Evolutionary conservation across 2,329 filamentous ascomycete species (phyloP), one percentile per base, ranked within the genome.

Genomic region (Fusarium phyllophilum): DNA sequence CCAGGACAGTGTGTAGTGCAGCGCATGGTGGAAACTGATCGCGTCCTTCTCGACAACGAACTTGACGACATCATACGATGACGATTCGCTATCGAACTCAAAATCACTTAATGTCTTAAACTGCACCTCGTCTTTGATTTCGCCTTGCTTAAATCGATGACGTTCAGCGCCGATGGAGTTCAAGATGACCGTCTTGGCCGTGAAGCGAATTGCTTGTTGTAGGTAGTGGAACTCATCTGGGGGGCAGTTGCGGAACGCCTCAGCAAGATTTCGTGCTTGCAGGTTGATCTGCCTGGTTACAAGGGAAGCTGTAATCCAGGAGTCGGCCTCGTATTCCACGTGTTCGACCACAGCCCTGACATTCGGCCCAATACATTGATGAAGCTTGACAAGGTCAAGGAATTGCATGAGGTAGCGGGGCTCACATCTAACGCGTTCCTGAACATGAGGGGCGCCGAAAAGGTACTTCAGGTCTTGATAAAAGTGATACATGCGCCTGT

Each of bases 1-100:
- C 96, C 96, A 99, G 1, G 96, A 99, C 4, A 98, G 85, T 0
- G 94, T 97, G 81, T 98, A 99, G 83, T 99, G 96, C 34, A 99
- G 87, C 4, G 95, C 95, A 81, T 99, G 96, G 80, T 99, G 96
- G 82, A 99, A 98, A 84, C 96, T 98, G 84, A 99, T 96, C 3
- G 93, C 90, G 76, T 97, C 93, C 75, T 92, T 92, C 76, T 97
- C 94, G 15, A 99, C 94, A 7, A 93, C 89, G 79, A 97, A 98
- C 70, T 93, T 93, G 65, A 98, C 93, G 6, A 98, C 89, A 34
- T 90, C 84, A 79, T 93, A 92, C 44, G 86, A 86, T 9, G 84
- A 82, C 22, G 84, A 81, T 12, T 86, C 82, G 2, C 84, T 84
- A 61, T 96, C 93, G 78, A 97, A 97, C 74, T 97, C 94, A 74